Evolutionary conservation across 2,329 filamentous ascomycete species (phyloP).

Genomic region (Neonectria faginata): DNA sequence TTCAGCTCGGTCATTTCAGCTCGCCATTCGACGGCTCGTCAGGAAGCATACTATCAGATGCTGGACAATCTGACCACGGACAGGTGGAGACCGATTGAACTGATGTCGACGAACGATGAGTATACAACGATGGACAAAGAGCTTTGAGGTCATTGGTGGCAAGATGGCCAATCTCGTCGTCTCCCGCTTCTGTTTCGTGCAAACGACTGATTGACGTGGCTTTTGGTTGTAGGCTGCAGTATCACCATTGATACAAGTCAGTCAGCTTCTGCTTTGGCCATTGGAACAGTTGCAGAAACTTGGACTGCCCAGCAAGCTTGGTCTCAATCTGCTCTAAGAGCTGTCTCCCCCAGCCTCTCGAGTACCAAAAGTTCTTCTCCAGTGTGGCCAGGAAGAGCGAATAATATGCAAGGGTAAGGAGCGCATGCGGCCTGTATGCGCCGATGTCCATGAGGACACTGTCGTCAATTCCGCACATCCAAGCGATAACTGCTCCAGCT

Average conservation of each 20-base stretch:
- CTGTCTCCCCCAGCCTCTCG: constrained; percentile 42
- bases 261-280: constrained; percentile 41
- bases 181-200: not conserved
- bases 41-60: constrained; percentile 52
- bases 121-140: constrained; percentile 50
- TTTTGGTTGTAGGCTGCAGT: not conserved
- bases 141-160: constrained; percentile 40
- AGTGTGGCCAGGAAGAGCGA: constrained; percentile 40
- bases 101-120: constrained; percentile 52
- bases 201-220: not conserved
- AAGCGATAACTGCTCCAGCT: constrained; percentile 37
- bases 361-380: constrained; percentile 45
- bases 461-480: constrained; percentile 44
- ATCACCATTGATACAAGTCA: constrained; percentile 27
- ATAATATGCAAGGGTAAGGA: constrained; percentile 46
- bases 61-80: constrained; percentile 43
- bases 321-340: constrained; percentile 39
- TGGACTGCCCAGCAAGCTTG: constrained; percentile 29
- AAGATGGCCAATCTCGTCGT: not conserved
- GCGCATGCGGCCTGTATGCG: constrained; percentile 39
- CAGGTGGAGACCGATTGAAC: constrained; percentile 48
- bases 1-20: constrained; percentile 30
- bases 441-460: constrained; percentile 45
- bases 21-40: constrained; percentile 41
- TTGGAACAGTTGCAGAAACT: constrained; percentile 37